phyloP scores from a whole-genome alignment of 805 yeast genomes.

The Wickerhamomyces alni region DNA sequence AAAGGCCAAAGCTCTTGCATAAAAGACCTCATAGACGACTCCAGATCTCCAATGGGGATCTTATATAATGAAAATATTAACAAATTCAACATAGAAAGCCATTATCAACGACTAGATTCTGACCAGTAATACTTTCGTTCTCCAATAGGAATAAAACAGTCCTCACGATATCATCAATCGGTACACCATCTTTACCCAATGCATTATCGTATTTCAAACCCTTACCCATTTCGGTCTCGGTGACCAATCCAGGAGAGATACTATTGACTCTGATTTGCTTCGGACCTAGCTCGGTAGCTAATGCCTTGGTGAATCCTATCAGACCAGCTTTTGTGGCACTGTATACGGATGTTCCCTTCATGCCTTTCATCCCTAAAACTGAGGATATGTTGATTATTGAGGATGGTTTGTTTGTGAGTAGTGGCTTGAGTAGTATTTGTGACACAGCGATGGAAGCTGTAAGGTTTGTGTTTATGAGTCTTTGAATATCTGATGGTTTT shows the following conservation, averaged over 20 bases:
- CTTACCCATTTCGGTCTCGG: slow-evolving; percentile 55
- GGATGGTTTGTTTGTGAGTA: slow-evolving; percentile 35
- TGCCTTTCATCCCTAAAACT: slow-evolving; percentile 42
- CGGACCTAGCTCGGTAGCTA: slow-evolving; percentile 55
- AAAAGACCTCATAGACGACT: slow-evolving; percentile 2
- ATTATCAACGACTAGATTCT: slow-evolving; percentile 25
- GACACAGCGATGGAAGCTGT: slow-evolving; percentile 55
- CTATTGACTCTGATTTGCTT: slow-evolving; percentile 55
- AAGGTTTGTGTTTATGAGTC: slow-evolving; percentile 50
- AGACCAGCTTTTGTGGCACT: slow-evolving; percentile 69
- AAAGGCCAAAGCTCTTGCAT: background rate
- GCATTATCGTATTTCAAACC: slow-evolving; percentile 16
- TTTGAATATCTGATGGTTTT: slow-evolving; percentile 32
- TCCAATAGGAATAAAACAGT: slow-evolving; percentile 18
- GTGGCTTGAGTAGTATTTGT: slow-evolving; percentile 42
- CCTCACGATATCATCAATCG: slow-evolving; percentile 18
- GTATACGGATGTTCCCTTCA: slow-evolving; percentile 59
- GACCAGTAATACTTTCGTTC: slow-evolving; percentile 25
- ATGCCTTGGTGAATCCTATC: slow-evolving; percentile 49
- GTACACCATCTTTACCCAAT: slow-evolving; percentile 12
- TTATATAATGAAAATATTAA: background rate
- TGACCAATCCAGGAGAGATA: slow-evolving; percentile 60
- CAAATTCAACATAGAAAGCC: slow-evolving; percentile 17
- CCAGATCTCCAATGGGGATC: slow-evolving; percentile 6
- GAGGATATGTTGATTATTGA: slow-evolving; percentile 63